Evolutionary conservation across 2,329 filamentous ascomycete species (phyloP).

Genomic region (Arachnomyces sp.): DNA sequence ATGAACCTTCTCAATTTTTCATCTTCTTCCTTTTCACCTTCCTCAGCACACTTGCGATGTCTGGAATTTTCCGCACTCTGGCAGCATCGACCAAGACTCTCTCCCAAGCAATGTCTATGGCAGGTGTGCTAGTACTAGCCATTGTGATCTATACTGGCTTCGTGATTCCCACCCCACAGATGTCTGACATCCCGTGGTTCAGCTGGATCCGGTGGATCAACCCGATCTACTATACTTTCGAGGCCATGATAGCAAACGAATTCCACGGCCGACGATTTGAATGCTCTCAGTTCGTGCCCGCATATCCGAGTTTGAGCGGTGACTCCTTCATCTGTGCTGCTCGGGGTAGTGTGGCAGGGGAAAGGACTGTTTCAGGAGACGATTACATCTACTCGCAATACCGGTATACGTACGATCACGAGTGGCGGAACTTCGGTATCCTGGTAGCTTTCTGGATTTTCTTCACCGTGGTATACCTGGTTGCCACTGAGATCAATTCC

Average conservation of each 20-base stretch:
- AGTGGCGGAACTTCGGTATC: slow-evolving; percentile 65
- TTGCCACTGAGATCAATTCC: slow-evolving; percentile 59
- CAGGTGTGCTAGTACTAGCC: slow-evolving; percentile 46
- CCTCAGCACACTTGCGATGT: slow-evolving; percentile 51
- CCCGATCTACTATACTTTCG: slow-evolving; percentile 59
- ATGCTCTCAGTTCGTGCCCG: slow-evolving; percentile 45
- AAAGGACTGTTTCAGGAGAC: slow-evolving; percentile 52
- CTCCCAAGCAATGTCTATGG: slow-evolving; percentile 55
- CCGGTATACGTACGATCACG: slow-evolving; percentile 49
- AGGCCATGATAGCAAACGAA: slow-evolving; percentile 50
- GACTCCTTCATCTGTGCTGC: slow-evolving; percentile 48
- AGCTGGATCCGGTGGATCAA: slow-evolving; percentile 62
- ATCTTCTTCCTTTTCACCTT: slow-evolving; percentile 58
- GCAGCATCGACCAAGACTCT: slow-evolving; percentile 54
- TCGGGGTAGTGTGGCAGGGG: slow-evolving; percentile 49
- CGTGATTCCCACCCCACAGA: slow-evolving; percentile 50
- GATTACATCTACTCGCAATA: slow-evolving; percentile 52
- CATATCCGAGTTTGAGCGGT: slow-evolving; percentile 38
- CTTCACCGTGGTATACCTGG: slow-evolving; percentile 58
- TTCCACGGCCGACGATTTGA: slow-evolving; percentile 52
- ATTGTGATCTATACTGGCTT: slow-evolving; percentile 64
- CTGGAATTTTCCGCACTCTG: slow-evolving; percentile 52
- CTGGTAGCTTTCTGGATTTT: slow-evolving; percentile 56
- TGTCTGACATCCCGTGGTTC: slow-evolving; percentile 49
- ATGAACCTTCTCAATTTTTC: slow-evolving; percentile 47